phyloP scores from a whole-genome alignment of 2,329 filamentous ascomycete species.

The Botryotinia convoluta region DNA sequence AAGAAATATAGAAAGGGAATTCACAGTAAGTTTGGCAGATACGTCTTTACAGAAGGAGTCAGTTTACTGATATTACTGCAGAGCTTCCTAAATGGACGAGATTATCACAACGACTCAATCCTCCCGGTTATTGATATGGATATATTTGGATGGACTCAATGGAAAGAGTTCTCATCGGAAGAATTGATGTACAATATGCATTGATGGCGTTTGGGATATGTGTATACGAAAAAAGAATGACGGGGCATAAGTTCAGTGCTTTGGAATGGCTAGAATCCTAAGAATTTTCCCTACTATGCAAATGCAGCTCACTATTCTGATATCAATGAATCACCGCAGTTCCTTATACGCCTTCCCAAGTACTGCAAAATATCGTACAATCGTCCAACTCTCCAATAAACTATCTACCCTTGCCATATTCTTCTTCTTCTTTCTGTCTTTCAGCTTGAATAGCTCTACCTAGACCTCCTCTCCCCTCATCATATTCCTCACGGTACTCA shows the following conservation, averaged over 20 bases:
- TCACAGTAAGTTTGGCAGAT: conserved; percentile 67
- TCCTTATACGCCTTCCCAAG: conserved; percentile 8
- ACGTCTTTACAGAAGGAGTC: not conserved
- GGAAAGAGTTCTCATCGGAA: conserved; percentile 29
- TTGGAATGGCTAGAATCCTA: conserved; percentile 26
- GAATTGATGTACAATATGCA: conserved; percentile 28
- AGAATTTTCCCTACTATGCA: conserved; percentile 10
- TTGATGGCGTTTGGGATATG: conserved; percentile 33
- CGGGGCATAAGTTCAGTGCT: conserved; percentile 10
- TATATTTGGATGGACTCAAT: conserved; percentile 4
- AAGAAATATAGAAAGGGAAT: conserved; percentile 96
- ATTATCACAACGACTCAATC: conserved; percentile 90
- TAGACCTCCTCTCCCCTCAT: conserved; percentile 88
- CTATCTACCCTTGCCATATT: conserved; percentile 57
- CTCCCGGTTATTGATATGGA: conserved; percentile 72
- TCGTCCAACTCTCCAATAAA: conserved; percentile 24
- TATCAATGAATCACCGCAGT: conserved; percentile 16
- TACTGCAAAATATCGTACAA: conserved; percentile 16
- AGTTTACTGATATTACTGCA: conserved; percentile 39
- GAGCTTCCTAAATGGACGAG: conserved; percentile 91
- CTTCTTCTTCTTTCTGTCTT: conserved; percentile 54
- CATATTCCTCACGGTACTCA: conserved; percentile 95
- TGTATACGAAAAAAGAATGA: conserved; percentile 28
- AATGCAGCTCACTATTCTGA: conserved; percentile 13
- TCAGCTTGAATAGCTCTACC: conserved; percentile 74